Evolutionary conservation across 768 basidiomycete species (phyloP).

Genomic region (Phanerochaete carnosa): DNA sequence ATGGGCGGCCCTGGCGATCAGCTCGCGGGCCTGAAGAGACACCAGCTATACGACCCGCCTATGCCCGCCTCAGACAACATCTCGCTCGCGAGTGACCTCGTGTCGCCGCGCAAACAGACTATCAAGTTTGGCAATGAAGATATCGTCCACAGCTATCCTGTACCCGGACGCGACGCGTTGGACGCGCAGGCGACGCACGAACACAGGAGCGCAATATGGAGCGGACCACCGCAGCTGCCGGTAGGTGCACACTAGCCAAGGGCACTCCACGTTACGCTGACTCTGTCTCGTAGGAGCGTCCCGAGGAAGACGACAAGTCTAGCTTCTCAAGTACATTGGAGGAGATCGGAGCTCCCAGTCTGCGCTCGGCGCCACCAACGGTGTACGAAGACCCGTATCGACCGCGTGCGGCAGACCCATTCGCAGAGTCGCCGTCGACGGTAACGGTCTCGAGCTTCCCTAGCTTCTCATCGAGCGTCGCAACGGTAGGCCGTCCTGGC

Average conservation of each 20-base stretch:
- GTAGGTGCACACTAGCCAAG: conserved; percentile 3
- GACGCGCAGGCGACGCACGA: conserved; percentile 24
- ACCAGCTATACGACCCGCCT: conserved; percentile 88
- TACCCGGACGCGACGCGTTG: conserved; percentile 22
- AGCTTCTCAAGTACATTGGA: neutral
- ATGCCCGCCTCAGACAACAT: conserved; percentile 52
- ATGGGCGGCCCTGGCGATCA: conserved; percentile 26
- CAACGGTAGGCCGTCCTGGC: neutral
- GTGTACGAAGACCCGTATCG: conserved; percentile 11
- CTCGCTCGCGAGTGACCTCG: conserved; percentile 27
- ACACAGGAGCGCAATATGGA: conserved; percentile 18
- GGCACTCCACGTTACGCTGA: neutral
- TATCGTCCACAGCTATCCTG: conserved; percentile 68
- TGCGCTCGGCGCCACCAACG: conserved; percentile 14
- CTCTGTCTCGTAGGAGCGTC: neutral
- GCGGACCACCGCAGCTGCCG: conserved; percentile 10
- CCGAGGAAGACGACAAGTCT: neutral
- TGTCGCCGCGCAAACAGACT: conserved; percentile 30
- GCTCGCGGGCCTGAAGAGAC: conserved; percentile 62
- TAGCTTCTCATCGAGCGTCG: conserved; percentile 8
- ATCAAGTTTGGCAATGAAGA: conserved; percentile 80
- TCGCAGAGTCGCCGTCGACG: conserved; percentile 19
- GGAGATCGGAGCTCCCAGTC: conserved; percentile 4
- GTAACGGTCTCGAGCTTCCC: conserved; percentile 20
- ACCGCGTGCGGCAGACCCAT: conserved; percentile 11